Evolutionary conservation across 371 early-diverging fungal genomes (phyloP), one percentile per base, ranked within the genome.

Genomic region (Rhizopus microsporus): DNA sequence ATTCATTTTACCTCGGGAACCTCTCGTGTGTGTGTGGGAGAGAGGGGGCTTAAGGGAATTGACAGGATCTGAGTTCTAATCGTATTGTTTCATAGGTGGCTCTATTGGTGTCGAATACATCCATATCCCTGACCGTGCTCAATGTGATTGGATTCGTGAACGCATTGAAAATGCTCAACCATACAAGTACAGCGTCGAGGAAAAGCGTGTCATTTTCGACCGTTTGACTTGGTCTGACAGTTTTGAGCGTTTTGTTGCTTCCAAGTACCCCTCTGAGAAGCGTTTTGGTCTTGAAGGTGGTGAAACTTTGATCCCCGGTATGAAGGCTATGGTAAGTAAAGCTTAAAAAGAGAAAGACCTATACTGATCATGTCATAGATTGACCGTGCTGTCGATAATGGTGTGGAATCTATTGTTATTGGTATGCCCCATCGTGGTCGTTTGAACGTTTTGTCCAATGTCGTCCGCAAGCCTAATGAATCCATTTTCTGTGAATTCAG

Each of bases 341-440:
- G 1, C 23, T 23, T 23, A 23, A 23, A 23, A 16, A 7, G 16
- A 17, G 23, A 51, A 38, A 39, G 9, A 38, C 13, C 30, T 37
- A 5, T 15, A 39, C 9, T 61, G 13, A 43, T 29, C 8, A 13
- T 48, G 30, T n/a, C 34, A 29, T 75, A 88, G 90, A 94, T 96
- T 67, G 97, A 96, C 75, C 62, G 89, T 54, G 91, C 94, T 15
- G 95, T 95, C 46, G 95, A 96, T 58, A 83, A 88, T 54, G 98
- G 97, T 33, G 90, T 95, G 60, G 92, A 94, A 69, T 88, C 91
- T 47, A 89, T 97, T 62, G 90, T 95, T 46, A 92, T 98, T 85
- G 97, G 98, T 58, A 98, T 97, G 97, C 93, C 98, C 39, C 98
- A 98, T 77, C 93, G 98, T 77, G 98, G 98, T 59, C 92, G 98